phyloP scores from a whole-genome alignment of 495 filamentous ascomycete genomes.

The Penicillium tannophilum region DNA sequence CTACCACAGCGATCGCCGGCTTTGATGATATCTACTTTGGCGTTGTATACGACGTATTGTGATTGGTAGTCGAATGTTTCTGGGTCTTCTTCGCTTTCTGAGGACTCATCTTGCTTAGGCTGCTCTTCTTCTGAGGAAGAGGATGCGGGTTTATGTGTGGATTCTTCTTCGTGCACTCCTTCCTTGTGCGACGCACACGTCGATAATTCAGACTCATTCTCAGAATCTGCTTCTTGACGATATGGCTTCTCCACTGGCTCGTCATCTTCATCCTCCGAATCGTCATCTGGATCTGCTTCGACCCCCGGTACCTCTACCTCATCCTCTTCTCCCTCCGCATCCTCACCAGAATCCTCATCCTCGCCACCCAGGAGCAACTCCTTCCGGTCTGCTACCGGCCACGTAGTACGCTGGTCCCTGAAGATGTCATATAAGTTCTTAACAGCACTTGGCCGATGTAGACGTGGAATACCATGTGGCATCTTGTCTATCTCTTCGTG shows the following conservation, averaged over 20 bases:
- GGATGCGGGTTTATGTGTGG: no score
- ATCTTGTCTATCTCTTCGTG: background rate
- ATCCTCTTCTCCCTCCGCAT: background rate
- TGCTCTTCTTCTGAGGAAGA: no score
- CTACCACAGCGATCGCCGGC: background rate
- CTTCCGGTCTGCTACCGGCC: background rate
- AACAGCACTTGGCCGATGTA: background rate
- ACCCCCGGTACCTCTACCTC: no score
- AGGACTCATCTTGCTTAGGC: no score
- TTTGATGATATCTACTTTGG: background rate
- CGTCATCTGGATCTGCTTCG: no score
- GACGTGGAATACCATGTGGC: background rate
- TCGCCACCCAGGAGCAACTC: background rate
- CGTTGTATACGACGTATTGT: background rate
- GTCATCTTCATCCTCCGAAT: no score
- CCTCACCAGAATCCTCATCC: background rate
- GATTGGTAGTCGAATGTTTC: background rate
- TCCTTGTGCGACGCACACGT: no score
- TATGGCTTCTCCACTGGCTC: no score
- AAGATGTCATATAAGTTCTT: background rate
- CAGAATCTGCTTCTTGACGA: no score
- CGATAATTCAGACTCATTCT: no score
- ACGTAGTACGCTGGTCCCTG: background rate
- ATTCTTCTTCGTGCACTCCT: no score
- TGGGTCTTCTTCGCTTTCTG: no score